These are phyloP conservation scores for Sabuloglossum arenarium DNA, from an alignment of 495 filamentous ascomycete genomes.

Conservation along the genomic window DNA sequence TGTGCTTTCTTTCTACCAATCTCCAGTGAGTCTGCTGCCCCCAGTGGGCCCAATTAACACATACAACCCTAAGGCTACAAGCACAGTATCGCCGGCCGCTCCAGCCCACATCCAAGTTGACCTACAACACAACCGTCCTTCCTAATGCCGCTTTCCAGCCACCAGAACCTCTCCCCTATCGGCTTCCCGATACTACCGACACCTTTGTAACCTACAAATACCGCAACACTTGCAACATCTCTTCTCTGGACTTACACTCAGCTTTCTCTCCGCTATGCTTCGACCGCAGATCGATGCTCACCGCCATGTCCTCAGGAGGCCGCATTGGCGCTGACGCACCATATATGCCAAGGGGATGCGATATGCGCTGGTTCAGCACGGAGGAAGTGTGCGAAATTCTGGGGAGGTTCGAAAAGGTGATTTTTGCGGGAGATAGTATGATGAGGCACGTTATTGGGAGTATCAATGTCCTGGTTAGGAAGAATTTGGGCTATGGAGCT, in stretches of 20 bases:
- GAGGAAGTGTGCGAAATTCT: constrained; percentile 28
- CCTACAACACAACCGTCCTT: neutral
- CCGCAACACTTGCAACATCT: constrained; percentile 24
- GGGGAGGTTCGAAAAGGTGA: constrained; percentile 25
- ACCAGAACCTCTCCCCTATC: constrained; percentile 16
- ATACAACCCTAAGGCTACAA: neutral
- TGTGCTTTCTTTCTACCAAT: neutral
- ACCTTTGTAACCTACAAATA: constrained; percentile 21
- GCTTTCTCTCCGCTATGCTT: constrained; percentile 23
- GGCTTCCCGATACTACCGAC: constrained; percentile 18
- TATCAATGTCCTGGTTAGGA: constrained; percentile 27
- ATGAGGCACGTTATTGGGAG: constrained; percentile 30
- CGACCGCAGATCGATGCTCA: constrained; percentile 20
- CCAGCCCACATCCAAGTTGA: neutral
- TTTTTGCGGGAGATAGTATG: constrained; percentile 31
- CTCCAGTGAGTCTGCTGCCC: neutral
- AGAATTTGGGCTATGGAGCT: constrained; percentile 30
- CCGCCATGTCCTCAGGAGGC: constrained; percentile 29
- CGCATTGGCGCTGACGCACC: constrained; percentile 27
- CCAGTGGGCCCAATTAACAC: neutral
- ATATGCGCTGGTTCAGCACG: constrained; percentile 30
- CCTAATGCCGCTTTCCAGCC: constrained; percentile 19
- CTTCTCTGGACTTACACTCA: constrained; percentile 27
- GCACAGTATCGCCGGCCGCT: neutral
- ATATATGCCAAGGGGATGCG: constrained; percentile 27